Conservation (phyloP, 306 rosid genomes). For the Pterocarpus macrocarpus region DNA sequence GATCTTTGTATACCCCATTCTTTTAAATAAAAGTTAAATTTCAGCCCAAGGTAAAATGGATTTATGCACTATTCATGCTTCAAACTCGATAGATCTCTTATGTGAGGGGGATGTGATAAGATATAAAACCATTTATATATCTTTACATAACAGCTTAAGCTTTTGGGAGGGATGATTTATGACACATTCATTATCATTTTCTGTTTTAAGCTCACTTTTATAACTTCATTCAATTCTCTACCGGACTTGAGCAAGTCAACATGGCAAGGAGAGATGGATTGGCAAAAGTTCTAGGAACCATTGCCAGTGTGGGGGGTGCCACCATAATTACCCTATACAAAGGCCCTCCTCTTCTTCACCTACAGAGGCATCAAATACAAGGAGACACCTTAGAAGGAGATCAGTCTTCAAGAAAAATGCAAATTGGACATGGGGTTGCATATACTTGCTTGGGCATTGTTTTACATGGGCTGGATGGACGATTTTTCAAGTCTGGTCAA, state of each 20-base stretch:
- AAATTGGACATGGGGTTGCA: constrained; percentile 76
- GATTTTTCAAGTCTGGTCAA: constrained; percentile 69
- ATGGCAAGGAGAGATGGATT: constrained; percentile 69
- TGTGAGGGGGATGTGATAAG: no score
- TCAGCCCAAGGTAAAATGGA: no score
- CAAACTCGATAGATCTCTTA: no score
- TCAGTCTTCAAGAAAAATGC: constrained; percentile 52
- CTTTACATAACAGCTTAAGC: no score
- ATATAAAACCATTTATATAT: no score
- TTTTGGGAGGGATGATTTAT: no score
- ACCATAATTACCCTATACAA: constrained; percentile 72
- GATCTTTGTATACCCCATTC: no score
- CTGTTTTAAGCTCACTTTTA: background rate
- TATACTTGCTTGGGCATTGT: constrained; percentile 77
- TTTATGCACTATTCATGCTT: no score
- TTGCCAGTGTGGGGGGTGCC: constrained; percentile 79
- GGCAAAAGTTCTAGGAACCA: constrained; percentile 77
- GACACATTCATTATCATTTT: constrained; percentile 6
- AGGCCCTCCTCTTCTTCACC: constrained; percentile 79
- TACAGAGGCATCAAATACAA: constrained; percentile 44
- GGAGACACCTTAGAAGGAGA: constrained; percentile 46
- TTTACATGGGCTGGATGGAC: constrained; percentile 85
- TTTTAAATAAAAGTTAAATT: no score
- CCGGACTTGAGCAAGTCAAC: constrained; percentile 67
- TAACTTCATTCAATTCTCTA: constrained; percentile 7